Base-by-base conservation (phyloP, 768 basidiomycete genomes). In the Mrakia gelida region DNA sequence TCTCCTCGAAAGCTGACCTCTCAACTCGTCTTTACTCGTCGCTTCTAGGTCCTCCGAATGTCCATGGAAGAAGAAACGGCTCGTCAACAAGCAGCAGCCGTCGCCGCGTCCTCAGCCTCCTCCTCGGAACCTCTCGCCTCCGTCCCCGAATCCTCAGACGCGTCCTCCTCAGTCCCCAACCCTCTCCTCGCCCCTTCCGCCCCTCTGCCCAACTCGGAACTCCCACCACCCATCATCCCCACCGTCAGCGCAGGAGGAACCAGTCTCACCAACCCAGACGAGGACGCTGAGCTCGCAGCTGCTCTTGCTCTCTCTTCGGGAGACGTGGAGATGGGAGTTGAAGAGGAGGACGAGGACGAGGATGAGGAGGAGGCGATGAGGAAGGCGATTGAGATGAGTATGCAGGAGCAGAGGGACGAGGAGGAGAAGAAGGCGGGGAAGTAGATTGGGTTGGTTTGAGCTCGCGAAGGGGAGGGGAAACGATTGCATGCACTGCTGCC, bases 381-480 rank as follows among this genome's bases (percentile, higher is more conserved):
- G 67, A 87, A 89, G 67, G 97, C 96, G 21, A 98, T 97, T 81
- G 90, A 90, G 84, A 93, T 96, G 93, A 96, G 94, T 82, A 91
- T 96, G 80, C 80, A 83, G 77, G 81, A 84, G 56, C 81, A 78
- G 68, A 70, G 81, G 52, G 80, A 84, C 77, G 80, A 81, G 71
- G 78, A 81, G 41, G 81, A 83, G 78, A 78, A 71, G 61, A 73
- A 79, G 52, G 34, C 63, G 38, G 34, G 71, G 54, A 28, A 34
- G 52, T 63, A 28, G 62, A 9, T 30, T 52, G 49, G 15, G 5
- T 16, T 52, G 9, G 45, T 18, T 18, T 2, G 49, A 52, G 49
- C 4, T 52, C 16, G 18, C 4, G 16, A 18, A 16, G 49, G 49
- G 15, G 49, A 52, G 18, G 49, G 49, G 49, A 52, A 18, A 18